Evolutionary conservation across 2,329 filamentous ascomycete species (phyloP).

Genomic region (Paracorniculantispora psalliotae): DNA sequence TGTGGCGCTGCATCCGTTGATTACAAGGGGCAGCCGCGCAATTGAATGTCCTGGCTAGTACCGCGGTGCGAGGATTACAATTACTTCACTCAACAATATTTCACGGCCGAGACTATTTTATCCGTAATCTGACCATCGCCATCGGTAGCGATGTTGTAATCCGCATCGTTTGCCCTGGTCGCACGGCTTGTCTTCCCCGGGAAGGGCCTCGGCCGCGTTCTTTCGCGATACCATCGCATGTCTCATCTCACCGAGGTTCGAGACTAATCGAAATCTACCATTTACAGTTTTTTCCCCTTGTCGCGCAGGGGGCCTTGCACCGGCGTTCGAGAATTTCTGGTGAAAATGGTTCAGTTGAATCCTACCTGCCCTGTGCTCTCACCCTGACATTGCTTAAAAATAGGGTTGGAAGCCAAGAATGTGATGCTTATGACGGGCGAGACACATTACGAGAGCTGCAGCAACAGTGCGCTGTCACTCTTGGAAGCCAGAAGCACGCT

Average conservation of each 20-base stretch:
- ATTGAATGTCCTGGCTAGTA: no score
- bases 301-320: neutral
- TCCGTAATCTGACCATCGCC: neutral
- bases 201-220: neutral
- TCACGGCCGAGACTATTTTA: neutral
- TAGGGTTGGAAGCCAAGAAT: neutral
- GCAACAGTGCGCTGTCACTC: neutral
- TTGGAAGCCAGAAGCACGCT: neutral
- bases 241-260: neutral
- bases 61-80: neutral
- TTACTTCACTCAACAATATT: neutral
- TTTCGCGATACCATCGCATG: neutral
- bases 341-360: neutral
- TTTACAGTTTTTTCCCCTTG: no score
- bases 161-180: neutral
- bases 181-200: neutral
- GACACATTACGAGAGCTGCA: neutral
- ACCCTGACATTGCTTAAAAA: no score
- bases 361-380: neutral
- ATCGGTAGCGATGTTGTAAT: neutral
- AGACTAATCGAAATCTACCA: neutral
- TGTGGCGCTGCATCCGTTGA: no score
- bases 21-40: no score
- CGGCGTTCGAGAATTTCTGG: neutral
- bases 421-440: neutral